Conservation (phyloP, 1,284 basidiomycete species). For the Blastosporella zonata region DNA sequence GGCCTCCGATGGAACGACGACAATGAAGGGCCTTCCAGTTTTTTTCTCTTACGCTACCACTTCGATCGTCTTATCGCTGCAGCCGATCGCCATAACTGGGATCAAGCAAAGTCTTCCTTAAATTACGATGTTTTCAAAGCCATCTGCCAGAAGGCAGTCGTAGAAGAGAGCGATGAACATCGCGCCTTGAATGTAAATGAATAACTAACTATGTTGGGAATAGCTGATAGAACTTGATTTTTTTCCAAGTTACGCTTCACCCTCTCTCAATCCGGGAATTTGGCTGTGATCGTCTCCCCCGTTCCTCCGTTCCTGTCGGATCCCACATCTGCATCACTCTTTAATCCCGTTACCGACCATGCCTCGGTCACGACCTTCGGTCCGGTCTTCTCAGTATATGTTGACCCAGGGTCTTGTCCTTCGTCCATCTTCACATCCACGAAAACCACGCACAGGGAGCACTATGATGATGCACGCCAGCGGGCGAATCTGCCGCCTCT, state of each 20-base stretch:
- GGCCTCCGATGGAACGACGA: slow-evolving; percentile 55
- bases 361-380: slow-evolving; percentile 24
- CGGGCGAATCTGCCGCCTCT: slow-evolving; percentile 47
- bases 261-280: slow-evolving; percentile 41
- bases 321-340: slow-evolving; percentile 39
- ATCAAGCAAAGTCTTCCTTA: slow-evolving; percentile 30
- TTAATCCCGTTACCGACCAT: slow-evolving; percentile 32
- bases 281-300: slow-evolving; percentile 43
- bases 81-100: slow-evolving; percentile 50
- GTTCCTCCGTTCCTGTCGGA: slow-evolving; percentile 38
- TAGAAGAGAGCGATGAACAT: slow-evolving; percentile 16
- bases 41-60: slow-evolving; percentile 58
- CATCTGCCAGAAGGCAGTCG: slow-evolving; percentile 43
- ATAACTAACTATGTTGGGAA: background rate
- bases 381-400: slow-evolving; percentile 37
- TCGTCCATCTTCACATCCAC: slow-evolving; percentile 57
- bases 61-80: slow-evolving; percentile 53
- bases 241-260: slow-evolving; percentile 54
- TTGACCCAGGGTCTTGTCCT: slow-evolving; percentile 54
- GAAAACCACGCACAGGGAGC: slow-evolving; percentile 62
- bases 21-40: slow-evolving; percentile 48
- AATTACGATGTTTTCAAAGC: slow-evolving; percentile 37
- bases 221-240: slow-evolving; percentile 4
- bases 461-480: slow-evolving; percentile 59
- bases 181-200: slow-evolving; percentile 34